These are phyloP conservation scores for Candida smagusa DNA, from an alignment of 1,139 yeast genomes.

Conservation along the genomic window DNA sequence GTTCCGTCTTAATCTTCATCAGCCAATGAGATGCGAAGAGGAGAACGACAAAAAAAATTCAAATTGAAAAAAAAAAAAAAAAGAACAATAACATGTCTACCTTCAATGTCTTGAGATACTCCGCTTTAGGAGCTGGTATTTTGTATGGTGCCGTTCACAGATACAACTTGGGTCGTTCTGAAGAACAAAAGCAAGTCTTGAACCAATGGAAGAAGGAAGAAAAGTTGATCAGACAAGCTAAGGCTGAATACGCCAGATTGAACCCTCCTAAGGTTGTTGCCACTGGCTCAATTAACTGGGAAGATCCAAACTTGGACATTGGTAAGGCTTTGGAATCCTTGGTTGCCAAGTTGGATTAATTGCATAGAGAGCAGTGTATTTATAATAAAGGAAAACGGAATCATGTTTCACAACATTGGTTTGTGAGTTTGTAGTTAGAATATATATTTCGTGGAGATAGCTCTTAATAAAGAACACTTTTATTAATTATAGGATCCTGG, in stretches of 20 bases:
- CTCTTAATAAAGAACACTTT: too few species aligned
- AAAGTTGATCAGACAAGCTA: slow-evolving; percentile 81
- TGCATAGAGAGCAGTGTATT: not conserved
- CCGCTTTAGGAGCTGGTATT: slow-evolving; percentile 87
- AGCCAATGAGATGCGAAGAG: slow-evolving; percentile 9
- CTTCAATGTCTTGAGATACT: slow-evolving; percentile 83
- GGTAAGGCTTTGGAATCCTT: slow-evolving; percentile 50
- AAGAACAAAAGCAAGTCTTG: slow-evolving; percentile 55
- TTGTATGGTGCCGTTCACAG: slow-evolving; percentile 89
- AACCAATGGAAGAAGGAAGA: slow-evolving; percentile 63
- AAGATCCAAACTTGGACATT: slow-evolving; percentile 87
- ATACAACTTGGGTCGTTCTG: slow-evolving; percentile 59
- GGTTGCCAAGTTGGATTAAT: slow-evolving; percentile 41
- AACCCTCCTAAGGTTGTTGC: slow-evolving; percentile 45
- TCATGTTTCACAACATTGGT: too few species aligned
- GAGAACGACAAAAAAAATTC: slow-evolving; percentile 2
- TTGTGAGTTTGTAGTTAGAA: too few species aligned
- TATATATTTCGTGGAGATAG: too few species aligned
- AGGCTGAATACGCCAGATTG: slow-evolving; percentile 77
- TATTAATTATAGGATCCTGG: too few species aligned
- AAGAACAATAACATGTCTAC: slow-evolving; percentile 23
- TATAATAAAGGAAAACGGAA: not conserved
- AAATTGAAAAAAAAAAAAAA: slow-evolving; percentile 3
- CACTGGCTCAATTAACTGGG: slow-evolving; percentile 62
- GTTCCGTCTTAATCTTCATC: slow-evolving; percentile 1